phyloP scores from a whole-genome alignment of 2,329 filamentous ascomycete genomes.

The Botryotinia calthae region DNA sequence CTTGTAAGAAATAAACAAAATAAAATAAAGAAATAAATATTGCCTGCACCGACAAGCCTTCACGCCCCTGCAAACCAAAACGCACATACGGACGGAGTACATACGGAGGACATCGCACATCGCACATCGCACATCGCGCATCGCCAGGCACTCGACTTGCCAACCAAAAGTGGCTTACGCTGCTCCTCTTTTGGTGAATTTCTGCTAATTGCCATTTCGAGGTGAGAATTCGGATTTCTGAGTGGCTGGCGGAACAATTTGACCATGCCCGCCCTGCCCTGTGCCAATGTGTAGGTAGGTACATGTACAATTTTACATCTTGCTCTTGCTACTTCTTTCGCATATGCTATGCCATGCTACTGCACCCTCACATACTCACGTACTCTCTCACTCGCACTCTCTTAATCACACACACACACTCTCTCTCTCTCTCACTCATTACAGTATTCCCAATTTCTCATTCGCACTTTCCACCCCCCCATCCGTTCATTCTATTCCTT shows the following conservation, averaged over 20 bases:
- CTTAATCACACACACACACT: background rate
- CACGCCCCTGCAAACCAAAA: background rate
- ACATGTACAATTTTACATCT: background rate
- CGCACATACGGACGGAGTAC: background rate
- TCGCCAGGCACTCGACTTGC: background rate
- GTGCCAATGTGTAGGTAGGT: background rate
- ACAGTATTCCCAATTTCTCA: background rate
- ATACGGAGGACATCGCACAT: background rate
- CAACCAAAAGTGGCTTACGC: background rate
- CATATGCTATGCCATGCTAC: background rate
- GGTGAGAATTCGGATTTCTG: background rate
- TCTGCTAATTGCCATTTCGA: constrained; percentile 3
- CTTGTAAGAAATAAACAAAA: background rate
- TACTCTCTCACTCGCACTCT: background rate
- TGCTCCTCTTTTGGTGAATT: background rate
- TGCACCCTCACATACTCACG: background rate
- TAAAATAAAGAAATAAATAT: too few relatives aligned
- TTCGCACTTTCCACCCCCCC: background rate
- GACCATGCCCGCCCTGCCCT: background rate
- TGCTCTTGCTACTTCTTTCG: background rate
- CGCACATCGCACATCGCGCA: too few relatives aligned
- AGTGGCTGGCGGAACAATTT: background rate
- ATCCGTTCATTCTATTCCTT: background rate
- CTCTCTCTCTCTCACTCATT: background rate
- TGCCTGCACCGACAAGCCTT: background rate